phyloP scores from a whole-genome alignment of 1,139 yeast species.

The Fermentozyma sake region DNA sequence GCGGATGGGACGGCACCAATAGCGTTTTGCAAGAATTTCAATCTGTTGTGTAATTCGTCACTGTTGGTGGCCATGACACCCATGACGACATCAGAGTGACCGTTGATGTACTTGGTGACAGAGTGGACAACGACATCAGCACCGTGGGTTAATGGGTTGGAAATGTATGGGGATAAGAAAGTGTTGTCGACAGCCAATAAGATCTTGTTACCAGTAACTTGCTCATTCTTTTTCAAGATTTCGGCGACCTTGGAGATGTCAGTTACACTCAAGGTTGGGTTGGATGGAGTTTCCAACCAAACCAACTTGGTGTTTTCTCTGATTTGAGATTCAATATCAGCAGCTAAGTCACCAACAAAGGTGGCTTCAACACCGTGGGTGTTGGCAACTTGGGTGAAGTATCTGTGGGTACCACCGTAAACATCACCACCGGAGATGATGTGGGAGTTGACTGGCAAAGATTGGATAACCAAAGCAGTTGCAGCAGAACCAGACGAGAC shows the following conservation, averaged over 20 bases:
- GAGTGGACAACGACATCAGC: conserved; percentile 88
- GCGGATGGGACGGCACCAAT: conserved; percentile 88
- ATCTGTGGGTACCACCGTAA: conserved; percentile 91
- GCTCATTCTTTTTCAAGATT: conserved; percentile 45
- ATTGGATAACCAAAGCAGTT: conserved; percentile 74
- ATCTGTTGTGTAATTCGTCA: conserved; percentile 55
- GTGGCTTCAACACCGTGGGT: conserved; percentile 72
- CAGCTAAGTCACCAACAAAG: conserved; percentile 62
- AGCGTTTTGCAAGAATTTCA: conserved; percentile 81
- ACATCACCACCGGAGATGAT: conserved; percentile 83
- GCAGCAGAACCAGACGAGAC: conserved; percentile 85
- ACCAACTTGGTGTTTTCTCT: conserved; percentile 66
- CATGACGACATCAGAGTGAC: conserved; percentile 89
- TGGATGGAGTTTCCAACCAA: conserved; percentile 88
- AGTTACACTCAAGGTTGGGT: conserved; percentile 77
- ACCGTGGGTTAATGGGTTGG: conserved; percentile 78
- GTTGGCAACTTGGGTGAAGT: conserved; percentile 80
- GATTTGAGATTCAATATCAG: conserved; percentile 54
- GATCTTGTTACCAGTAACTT: conserved; percentile 44
- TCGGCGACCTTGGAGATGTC: conserved; percentile 61
- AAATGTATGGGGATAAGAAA: conserved; percentile 87
- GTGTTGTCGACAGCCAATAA: conserved; percentile 86
- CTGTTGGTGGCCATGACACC: conserved; percentile 76
- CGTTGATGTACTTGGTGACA: conserved; percentile 87
- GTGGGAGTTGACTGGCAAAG: conserved; percentile 69